phyloP scores from a whole-genome alignment of 192 early-diverging fungal genomes.

The Backusella liffmaniae region DNA sequence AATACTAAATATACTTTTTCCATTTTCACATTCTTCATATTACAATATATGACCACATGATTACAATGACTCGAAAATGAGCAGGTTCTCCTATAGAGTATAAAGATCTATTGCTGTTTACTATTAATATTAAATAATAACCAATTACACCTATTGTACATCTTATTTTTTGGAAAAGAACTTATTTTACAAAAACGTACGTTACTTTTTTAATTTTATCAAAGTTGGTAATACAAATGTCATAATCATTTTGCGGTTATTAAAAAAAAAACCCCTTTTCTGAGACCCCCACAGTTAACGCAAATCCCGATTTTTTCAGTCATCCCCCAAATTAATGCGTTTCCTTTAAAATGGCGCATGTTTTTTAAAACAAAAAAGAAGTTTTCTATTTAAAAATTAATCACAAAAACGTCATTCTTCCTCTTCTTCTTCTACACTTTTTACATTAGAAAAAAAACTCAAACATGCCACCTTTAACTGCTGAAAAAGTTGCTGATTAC shows the following conservation, averaged over 20 bases:
- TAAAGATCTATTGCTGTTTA: no score
- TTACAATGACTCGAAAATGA: not conserved
- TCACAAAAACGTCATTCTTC: not conserved
- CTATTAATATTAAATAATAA: no score
- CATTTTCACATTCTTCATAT: not conserved
- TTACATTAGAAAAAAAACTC: not conserved
- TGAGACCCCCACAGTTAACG: not conserved
- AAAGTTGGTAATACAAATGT: not conserved
- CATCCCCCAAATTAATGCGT: not conserved
- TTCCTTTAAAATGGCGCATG: not conserved
- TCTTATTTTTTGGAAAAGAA: no score
- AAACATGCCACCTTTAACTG: slow-evolving; percentile 16
- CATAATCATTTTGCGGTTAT: not conserved
- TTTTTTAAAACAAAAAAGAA: not conserved
- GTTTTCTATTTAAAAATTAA: not conserved
- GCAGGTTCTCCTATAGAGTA: no score
- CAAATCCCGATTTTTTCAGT: not conserved
- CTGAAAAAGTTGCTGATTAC: slow-evolving; percentile 27
- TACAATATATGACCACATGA: not conserved
- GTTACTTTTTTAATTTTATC: no score
- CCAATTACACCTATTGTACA: no score
- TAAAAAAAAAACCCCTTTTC: not conserved
- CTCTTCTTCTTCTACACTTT: not conserved
- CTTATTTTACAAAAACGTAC: not conserved
- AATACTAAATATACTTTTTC: not conserved